Evolutionary conservation across 2,329 filamentous ascomycete genomes (phyloP), one percentile per base, ranked within the genome.

Genomic region (Fusarium oxysporum): DNA sequence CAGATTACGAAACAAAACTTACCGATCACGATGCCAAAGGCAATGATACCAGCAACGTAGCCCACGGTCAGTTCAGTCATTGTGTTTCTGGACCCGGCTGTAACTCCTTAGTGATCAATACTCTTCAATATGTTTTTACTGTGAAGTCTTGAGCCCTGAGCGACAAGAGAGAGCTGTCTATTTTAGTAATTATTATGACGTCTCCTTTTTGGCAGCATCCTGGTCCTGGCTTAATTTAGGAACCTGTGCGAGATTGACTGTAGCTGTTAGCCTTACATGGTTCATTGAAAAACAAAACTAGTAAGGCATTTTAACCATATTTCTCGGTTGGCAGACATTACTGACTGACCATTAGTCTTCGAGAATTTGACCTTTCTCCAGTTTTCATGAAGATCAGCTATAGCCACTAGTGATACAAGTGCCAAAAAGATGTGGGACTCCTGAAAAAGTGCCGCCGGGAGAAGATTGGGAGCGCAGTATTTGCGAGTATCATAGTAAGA

Each of bases 31-130:
- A 77, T 64, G 43, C 61, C 66, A 44, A 73, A 69, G 45, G 75
- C 76, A 51, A 77, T 77, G 17, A 77, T 65, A 67, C 76, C 73
- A 32, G 76, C 76, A 40, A 76, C 70, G 37, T 76, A 72, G 44
- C 76, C 76, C 21, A 72, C 68, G 2, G 76, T 76, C 21, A 77
- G 38, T 33, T 76, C 70, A 41, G 54, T 41, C 72, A 76, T 76
- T 19, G 48, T 62, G 57, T 41, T 43, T 33, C 37, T 43, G 23
- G 9, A 51, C 48, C 40, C n/a, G 25, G n/a, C 28, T 28, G 44
- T 23, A 32, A 54, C 40, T 23, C 33, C 21, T 67, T 38, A 11
- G 35, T 17, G 23, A 19, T 53, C 21, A 30, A 11, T 38, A 21
- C 8, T 37, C 21, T 51, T 37, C n/a, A 16, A 21, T 28, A 8